Percentiles rank a stretch among this genome's conserved stretches.
phyloP scores from a whole-genome alignment of 2,329 filamentous ascomycete species.

The Monilinia polystroma region DNA sequence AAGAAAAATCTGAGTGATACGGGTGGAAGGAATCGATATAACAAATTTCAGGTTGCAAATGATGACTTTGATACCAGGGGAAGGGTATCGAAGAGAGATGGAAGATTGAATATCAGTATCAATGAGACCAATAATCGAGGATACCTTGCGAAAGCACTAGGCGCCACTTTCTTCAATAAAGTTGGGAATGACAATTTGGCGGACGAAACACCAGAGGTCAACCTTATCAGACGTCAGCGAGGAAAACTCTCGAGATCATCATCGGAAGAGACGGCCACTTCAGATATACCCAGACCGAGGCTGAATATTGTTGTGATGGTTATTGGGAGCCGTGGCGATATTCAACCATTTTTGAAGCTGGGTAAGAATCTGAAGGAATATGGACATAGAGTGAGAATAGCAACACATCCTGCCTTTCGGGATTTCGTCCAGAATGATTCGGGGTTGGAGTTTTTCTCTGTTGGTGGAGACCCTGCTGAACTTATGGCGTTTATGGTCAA shows the following conservation, averaged over 20 bases:
- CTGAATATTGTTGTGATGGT: slow-evolving; percentile 83
- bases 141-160: slow-evolving; percentile 72
- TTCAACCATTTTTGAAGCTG: slow-evolving; percentile 76
- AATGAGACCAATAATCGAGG: slow-evolving; percentile 68
- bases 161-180: slow-evolving; percentile 60
- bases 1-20: slow-evolving; percentile 13
- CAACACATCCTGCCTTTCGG: slow-evolving; percentile 75
- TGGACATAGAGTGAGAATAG: slow-evolving; percentile 73
- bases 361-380: slow-evolving; percentile 71
- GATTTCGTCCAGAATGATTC: slow-evolving; percentile 72
- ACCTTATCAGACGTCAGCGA: slow-evolving; percentile 20
- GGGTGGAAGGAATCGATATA: slow-evolving; percentile 41
- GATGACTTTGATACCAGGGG: slow-evolving; percentile 64
- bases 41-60: slow-evolving; percentile 60
- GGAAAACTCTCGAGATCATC: slow-evolving; percentile 37
- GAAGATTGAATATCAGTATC: slow-evolving; percentile 69
- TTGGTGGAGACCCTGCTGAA: slow-evolving; percentile 76
- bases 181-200: slow-evolving; percentile 38
- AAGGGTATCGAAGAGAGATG: slow-evolving; percentile 65
- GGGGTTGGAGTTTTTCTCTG: slow-evolving; percentile 75
- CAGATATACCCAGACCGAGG: slow-evolving; percentile 25
- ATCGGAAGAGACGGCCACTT: slow-evolving; percentile 27
- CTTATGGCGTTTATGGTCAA: slow-evolving; percentile 83
- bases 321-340: slow-evolving; percentile 76
- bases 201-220: slow-evolving; percentile 23